Evolutionary conservation across 305 asterid genomes (phyloP).

Genomic region (Fraxinus ornus): DNA sequence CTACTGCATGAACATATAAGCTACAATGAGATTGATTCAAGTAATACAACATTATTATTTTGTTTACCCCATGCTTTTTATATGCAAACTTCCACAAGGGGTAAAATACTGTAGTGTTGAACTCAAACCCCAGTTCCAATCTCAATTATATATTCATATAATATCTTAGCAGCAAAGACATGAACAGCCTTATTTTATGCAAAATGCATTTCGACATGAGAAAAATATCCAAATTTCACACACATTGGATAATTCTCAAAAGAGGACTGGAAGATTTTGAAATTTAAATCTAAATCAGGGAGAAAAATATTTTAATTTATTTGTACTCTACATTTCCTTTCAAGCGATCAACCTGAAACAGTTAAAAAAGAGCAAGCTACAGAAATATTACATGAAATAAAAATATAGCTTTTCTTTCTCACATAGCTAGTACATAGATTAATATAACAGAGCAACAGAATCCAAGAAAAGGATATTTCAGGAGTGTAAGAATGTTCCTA

Average conservation of each 20-base stretch:
- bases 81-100: neutral
- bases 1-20: neutral
- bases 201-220: neutral
- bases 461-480: neutral
- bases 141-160: neutral
- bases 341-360: neutral
- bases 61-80: neutral
- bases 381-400: neutral
- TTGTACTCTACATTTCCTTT: neutral
- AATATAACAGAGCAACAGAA: neutral
- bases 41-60: neutral
- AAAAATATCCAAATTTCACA: neutral
- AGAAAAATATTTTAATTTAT: neutral
- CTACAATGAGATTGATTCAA: neutral
- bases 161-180: neutral
- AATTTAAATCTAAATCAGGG: neutral
- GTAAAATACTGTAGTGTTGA: neutral
- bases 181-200: neutral
- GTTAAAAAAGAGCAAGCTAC: neutral
- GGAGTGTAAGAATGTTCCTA: neutral
- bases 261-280: neutral
- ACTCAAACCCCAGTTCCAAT: neutral
- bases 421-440: neutral
- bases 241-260: neutral
- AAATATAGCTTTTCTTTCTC: neutral